phyloP scores from a whole-genome alignment of 2,329 filamentous ascomycete genomes.

The Clarireedia homoeocarpa region DNA sequence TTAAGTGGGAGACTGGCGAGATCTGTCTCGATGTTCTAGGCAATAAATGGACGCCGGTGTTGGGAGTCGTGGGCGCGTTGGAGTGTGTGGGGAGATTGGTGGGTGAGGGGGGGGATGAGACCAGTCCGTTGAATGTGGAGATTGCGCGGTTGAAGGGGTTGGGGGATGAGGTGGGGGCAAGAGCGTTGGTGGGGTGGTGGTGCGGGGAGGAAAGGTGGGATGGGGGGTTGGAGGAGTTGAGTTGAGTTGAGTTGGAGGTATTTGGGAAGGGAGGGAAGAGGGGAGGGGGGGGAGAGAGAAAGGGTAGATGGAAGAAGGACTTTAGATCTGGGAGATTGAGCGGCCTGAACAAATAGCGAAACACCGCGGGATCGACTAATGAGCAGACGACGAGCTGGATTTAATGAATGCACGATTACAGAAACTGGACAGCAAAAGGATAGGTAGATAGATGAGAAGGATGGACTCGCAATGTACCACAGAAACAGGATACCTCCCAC shows the following conservation, averaged over 20 bases:
- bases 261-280: neutral
- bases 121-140: slow-evolving; percentile 69
- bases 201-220: slow-evolving; percentile 36
- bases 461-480: too few species aligned
- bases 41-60: slow-evolving; percentile 75
- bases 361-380: too few species aligned
- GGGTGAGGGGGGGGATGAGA: slow-evolving; percentile 58
- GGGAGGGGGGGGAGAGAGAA: neutral
- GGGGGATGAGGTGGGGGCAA: slow-evolving; percentile 61
- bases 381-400: too few species aligned
- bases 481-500: too few species aligned
- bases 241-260: slow-evolving; percentile 3
- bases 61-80: slow-evolving; percentile 69
- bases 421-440: too few species aligned
- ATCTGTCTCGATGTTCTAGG: slow-evolving; percentile 87
- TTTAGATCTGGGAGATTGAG: neutral
- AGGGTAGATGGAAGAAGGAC: neutral
- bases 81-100: slow-evolving; percentile 66
- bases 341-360: neutral
- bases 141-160: slow-evolving; percentile 58
- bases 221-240: neutral
- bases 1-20: slow-evolving; percentile 67
- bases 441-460: too few species aligned
- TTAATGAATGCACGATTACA: too few species aligned
- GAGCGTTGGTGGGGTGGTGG: slow-evolving; percentile 66